Evolutionary conservation across 805 yeast species (phyloP).

Genomic region (Pichia ethanolica): DNA sequence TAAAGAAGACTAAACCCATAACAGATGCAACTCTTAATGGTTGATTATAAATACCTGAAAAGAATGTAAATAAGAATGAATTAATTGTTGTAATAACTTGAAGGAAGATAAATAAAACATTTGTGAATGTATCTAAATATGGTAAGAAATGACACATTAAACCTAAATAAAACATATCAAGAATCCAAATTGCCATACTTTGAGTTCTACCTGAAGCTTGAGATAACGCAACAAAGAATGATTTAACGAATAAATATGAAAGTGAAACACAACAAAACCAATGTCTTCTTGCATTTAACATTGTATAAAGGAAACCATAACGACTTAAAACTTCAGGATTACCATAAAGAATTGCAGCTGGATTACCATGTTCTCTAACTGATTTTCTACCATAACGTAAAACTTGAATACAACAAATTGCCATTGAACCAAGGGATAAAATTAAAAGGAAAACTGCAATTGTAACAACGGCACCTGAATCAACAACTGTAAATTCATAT

Average conservation of each 20-base stretch:
- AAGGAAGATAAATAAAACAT: conserved; percentile 65
- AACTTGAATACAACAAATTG: conserved; percentile 62
- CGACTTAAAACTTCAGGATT: conserved; percentile 63
- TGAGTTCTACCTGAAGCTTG: conserved; percentile 80
- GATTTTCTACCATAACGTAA: conserved; percentile 56
- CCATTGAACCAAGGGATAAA: conserved; percentile 51
- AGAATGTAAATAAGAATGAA: conserved; percentile 79
- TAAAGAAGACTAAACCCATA: conserved; percentile 88
- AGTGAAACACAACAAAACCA: conserved; percentile 75
- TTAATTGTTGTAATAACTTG: conserved; percentile 67
- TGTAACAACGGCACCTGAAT: conserved; percentile 84
- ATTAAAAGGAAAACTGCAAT: conserved; percentile 67
- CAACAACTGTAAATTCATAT: conserved; percentile 79
- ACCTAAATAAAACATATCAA: conserved; percentile 65
- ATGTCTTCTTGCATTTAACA: conserved; percentile 73
- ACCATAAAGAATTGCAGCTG: conserved; percentile 84
- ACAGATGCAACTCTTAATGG: conserved; percentile 70
- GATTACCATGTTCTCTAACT: conserved; percentile 54
- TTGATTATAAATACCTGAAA: conserved; percentile 78
- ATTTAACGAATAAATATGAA: conserved; percentile 55
- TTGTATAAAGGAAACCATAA: conserved; percentile 84
- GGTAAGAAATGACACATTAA: conserved; percentile 62
- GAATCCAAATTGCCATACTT: conserved; percentile 63
- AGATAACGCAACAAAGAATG: conserved; percentile 67
- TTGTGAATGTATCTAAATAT: conserved; percentile 76